Evolutionary conservation across 441 rosid species (phyloP).

Genomic region (Capsella rubella): DNA sequence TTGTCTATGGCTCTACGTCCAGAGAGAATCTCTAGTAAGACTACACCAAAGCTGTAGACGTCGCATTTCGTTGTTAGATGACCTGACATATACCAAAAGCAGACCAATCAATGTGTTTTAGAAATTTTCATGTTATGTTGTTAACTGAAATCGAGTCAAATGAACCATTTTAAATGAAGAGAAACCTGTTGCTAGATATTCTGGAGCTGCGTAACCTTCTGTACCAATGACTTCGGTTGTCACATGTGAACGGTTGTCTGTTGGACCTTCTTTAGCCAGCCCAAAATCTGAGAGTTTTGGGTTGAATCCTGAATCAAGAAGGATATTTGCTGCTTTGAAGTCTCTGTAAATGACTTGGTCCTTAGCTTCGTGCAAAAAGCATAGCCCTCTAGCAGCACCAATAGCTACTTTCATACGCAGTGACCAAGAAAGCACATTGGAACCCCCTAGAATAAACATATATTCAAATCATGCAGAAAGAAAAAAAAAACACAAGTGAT

Average conservation of each 20-base stretch:
- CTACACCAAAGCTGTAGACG: slow-evolving; percentile 81
- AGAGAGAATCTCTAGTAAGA: slow-evolving; percentile 68
- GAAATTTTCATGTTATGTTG: neutral
- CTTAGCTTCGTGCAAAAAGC: slow-evolving; percentile 67
- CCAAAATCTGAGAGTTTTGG: slow-evolving; percentile 83
- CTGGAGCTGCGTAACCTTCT: slow-evolving; percentile 82
- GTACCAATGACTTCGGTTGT: slow-evolving; percentile 78
- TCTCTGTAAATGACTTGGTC: slow-evolving; percentile 75
- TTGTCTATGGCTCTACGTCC: slow-evolving; percentile 63
- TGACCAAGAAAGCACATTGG: slow-evolving; percentile 62
- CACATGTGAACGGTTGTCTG: slow-evolving; percentile 64
- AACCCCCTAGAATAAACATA: slow-evolving; percentile 43
- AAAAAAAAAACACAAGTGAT: slow-evolving; percentile 4
- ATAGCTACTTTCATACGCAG: slow-evolving; percentile 63
- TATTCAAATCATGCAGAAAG: neutral
- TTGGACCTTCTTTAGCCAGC: slow-evolving; percentile 78
- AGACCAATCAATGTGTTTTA: neutral
- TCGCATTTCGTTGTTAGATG: slow-evolving; percentile 70
- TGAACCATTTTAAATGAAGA: slow-evolving; percentile 4
- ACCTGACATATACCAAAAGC: slow-evolving; percentile 51
- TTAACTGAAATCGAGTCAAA: neutral
- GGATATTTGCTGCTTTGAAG: slow-evolving; percentile 77
- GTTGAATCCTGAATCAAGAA: slow-evolving; percentile 70
- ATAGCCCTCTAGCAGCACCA: slow-evolving; percentile 71
- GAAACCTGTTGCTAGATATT: slow-evolving; percentile 74